Evolutionary conservation across 1,284 basidiomycete genomes (phyloP).

Genomic region (Melanopsichium pennsylvanicum): DNA sequence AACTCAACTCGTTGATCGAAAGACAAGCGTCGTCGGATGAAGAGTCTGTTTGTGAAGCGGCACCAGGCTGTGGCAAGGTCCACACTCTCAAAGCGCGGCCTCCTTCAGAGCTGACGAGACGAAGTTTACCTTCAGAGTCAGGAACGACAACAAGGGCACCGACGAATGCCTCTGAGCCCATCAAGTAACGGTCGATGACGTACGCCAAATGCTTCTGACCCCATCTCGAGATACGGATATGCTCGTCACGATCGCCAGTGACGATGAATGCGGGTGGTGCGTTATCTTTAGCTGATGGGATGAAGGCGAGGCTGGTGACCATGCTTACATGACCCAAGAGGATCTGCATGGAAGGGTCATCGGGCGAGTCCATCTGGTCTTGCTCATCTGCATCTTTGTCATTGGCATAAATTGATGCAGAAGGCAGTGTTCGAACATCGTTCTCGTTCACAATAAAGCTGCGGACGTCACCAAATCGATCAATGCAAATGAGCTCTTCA

Average conservation of each 20-base stretch:
- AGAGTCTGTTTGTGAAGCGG: conserved; percentile 2
- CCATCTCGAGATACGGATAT: conserved; percentile 64
- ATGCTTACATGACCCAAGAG: conserved; percentile 60
- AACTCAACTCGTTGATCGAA: conserved; percentile 32
- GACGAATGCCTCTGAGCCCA: conserved; percentile 53
- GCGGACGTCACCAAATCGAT: conserved; percentile 60
- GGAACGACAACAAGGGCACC: conserved; percentile 48
- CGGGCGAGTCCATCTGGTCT: conserved; percentile 44
- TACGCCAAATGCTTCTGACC: conserved; percentile 49
- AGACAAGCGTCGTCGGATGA: conserved; percentile 23
- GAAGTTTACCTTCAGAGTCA: conserved; percentile 10
- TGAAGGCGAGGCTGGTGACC: conserved; percentile 54
- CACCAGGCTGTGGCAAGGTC: conserved; percentile 25
- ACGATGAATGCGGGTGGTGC: conserved; percentile 45
- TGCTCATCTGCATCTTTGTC: conserved; percentile 15
- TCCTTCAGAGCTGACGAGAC: conserved; percentile 53
- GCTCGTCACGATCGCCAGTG: conserved; percentile 62
- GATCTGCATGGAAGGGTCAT: conserved; percentile 46
- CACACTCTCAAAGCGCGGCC: conserved; percentile 50
- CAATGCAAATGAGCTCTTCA: conserved; percentile 53
- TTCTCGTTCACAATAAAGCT: conserved; percentile 40
- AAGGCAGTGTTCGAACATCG: conserved; percentile 16
- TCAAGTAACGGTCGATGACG: conserved; percentile 55
- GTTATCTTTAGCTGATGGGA: conserved; percentile 11
- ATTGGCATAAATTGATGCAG: neutral